Base-by-base conservation (phyloP, 2,329 filamentous ascomycete genomes). In the Parastagonospora nodorum region DNA sequence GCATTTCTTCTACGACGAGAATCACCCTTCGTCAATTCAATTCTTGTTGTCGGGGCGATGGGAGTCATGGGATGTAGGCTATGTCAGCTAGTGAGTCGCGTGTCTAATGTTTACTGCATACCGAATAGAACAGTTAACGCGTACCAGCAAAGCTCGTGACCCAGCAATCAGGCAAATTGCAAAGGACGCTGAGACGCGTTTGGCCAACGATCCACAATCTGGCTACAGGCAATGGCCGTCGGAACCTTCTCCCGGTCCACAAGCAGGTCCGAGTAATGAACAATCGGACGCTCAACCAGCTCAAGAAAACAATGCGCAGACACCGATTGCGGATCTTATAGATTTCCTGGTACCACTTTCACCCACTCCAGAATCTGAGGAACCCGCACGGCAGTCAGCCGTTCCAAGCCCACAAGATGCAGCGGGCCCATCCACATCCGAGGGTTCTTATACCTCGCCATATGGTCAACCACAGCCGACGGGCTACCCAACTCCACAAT, bases 1-100 rank as follows among this genome's bases (percentile, higher is more conserved):
- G 12, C 63, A 71, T 48, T 71, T 64, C 46, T 71, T 71, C 42
- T 64, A 62, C 57, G 68, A 71, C 44, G 59, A 61, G 28, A 40
- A 46, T 1, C 57, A 61, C 41, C 66, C 68, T 15, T 52, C 62
- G n/a, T 49, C 62, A 5, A 64, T 71, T 38, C 67, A 69, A 50
- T 71, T 71, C 19, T 48, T 68, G 19, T 45, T 68, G 35, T 64
- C 66, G 30, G 66, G 64, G 8, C 42, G 49, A 8, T 71, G 68
- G 68, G 65, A 69, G 54, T 52, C 66, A 12, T 68, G 64, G 66
- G 64, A 71, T 39, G 61, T 71, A 7, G 58, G 64, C 46, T 69
- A 58, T 50, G 67, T 71, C 10, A 59, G 55, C 38, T 54, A 63
- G 65, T 68, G 55, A 32, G 63, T 62, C 38, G 32, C 32, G 14